These are phyloP conservation scores for Hibiscus mutabilis DNA, from an alignment of 345 rosid genomes.

Conservation along the genomic window DNA sequence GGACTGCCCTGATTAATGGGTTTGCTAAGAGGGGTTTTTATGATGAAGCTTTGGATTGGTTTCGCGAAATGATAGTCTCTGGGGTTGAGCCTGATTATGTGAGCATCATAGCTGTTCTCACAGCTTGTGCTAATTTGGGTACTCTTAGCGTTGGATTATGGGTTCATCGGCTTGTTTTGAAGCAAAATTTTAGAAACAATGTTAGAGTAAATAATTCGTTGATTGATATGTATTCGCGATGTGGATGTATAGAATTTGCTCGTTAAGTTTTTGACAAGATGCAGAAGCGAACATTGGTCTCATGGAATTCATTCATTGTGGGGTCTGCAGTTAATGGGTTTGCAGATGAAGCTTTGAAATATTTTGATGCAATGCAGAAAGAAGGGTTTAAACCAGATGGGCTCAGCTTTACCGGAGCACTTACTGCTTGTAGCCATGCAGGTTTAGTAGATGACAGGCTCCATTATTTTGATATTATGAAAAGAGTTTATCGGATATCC, in stretches of 20 bases:
- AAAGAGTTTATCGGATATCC: conserved; percentile 32
- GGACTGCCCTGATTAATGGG: conserved; percentile 78
- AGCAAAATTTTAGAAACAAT: conserved; percentile 37
- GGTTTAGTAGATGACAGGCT: conserved; percentile 65
- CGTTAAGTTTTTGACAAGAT: conserved; percentile 47
- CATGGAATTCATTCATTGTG: conserved; percentile 71
- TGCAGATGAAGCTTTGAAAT: conserved; percentile 45
- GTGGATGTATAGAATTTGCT: conserved; percentile 66
- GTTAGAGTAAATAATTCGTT: conserved; percentile 48
- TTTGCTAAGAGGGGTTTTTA: conserved; percentile 40
- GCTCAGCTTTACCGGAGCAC: conserved; percentile 58
- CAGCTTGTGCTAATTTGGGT: conserved; percentile 28
- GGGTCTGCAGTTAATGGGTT: conserved; percentile 60
- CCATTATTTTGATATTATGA: conserved; percentile 46
- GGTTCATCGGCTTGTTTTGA: conserved; percentile 44
- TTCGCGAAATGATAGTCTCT: conserved; percentile 57
- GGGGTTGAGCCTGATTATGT: conserved; percentile 53
- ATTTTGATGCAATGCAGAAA: conserved; percentile 46
- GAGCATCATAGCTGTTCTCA: conserved; percentile 47
- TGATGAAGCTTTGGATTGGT: conserved; percentile 51
- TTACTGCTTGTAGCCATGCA: conserved; percentile 69
- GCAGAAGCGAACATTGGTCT: conserved; percentile 51
- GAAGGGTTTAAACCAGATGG: conserved; percentile 61
- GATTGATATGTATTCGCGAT: conserved; percentile 70
- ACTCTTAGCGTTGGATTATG: conserved; percentile 49